Base-by-base conservation (phyloP, 495 filamentous ascomycete species). In the Astrothelium macrocarpum region DNA sequence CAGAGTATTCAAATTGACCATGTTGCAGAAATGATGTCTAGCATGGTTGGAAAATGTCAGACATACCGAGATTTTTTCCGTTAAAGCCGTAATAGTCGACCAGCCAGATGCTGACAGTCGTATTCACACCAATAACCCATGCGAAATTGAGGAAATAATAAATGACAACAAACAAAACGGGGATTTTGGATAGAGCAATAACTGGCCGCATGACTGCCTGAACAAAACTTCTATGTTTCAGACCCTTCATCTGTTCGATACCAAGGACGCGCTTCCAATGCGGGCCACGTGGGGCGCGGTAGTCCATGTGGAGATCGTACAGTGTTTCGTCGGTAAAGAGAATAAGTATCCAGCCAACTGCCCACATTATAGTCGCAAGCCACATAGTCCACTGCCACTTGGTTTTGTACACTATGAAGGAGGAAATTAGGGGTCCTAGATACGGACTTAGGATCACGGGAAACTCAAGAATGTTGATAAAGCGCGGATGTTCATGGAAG, bases 401-500 rank as follows among this genome's bases (percentile, higher is more conserved):
- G 14, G 45, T 23, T 28, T 46, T 59, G 32, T 53, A 63, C 23
- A 64, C 32, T 2, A 66, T 59, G 53, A 66, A 66, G 16, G 61
- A 59, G 31, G 42, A 53, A 31, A 66, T 32, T n/a, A 63, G 53
- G 12, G 65, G 65, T 31, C 65, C 65, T 16, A 66, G 53, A 60
- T 66, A 66, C 12, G 65, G 65, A 20, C 46, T 59, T n/a, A 60
- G n/a, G 26, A 66, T 63, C 29, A 66, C 34, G 14, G 34, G 28
- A 20, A 23, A 49, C 10, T 49, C 64, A 32, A 49, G 59, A 39
- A 66, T 63, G 42, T 64, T 64, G 65, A 66, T 66, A 34, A 59
- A 65, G n/a, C 65, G 65, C 4, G 65, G 61, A 45, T 59, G 53
- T 56, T 66, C 62, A 32, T 66, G 65, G 32, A 66, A 61, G 62